Conservation (phyloP, 345 rosid genomes). For the Dipteronia sinensis region DNA sequence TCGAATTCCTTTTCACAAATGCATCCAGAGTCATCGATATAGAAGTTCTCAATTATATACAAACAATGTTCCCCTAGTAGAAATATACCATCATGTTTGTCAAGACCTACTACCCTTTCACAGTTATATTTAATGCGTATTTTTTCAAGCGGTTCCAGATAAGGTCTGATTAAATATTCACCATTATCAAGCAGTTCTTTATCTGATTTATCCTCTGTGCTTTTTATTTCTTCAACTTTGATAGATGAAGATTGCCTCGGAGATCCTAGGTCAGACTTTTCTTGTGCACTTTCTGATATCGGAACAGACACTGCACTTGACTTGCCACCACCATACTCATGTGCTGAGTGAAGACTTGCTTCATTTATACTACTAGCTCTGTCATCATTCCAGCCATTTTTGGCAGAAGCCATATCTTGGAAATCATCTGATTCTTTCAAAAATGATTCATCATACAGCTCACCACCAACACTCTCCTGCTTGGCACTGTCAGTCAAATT, state of each 20-base stretch:
- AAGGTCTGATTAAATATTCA: conserved; percentile 96
- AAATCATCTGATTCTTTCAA: conserved; percentile 52
- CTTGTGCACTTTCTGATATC: conserved; percentile 65
- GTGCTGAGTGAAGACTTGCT: conserved; percentile 96
- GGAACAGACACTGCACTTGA: conserved; percentile 78
- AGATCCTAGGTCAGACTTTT: conserved; percentile 78
- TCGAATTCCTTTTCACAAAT: conserved; percentile 95
- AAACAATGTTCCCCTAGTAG: conserved; percentile 88
- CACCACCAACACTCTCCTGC: conserved; percentile 43
- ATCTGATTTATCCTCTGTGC: conserved; percentile 67
- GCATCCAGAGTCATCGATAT: conserved; percentile 76
- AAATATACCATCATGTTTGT: conserved; percentile 98
- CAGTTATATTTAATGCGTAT: conserved; percentile 91
- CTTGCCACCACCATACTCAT: conserved; percentile 87
- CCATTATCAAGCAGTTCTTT: conserved; percentile 94
- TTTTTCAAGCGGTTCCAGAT: conserved; percentile 90
- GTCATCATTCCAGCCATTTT: conserved; percentile 90
- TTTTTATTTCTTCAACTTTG: conserved; percentile 64
- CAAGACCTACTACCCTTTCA: conserved; percentile 96
- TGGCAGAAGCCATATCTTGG: conserved; percentile 56
- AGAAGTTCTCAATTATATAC: conserved; percentile 94
- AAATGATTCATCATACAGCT: conserved; percentile 62
- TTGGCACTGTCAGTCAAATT: conserved; percentile 45
- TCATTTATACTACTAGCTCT: conserved; percentile 86
- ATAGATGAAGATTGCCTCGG: conserved; percentile 70